Evolutionary conservation across 1,284 basidiomycete species (phyloP).

Genomic region (Porodaedalea pini): DNA sequence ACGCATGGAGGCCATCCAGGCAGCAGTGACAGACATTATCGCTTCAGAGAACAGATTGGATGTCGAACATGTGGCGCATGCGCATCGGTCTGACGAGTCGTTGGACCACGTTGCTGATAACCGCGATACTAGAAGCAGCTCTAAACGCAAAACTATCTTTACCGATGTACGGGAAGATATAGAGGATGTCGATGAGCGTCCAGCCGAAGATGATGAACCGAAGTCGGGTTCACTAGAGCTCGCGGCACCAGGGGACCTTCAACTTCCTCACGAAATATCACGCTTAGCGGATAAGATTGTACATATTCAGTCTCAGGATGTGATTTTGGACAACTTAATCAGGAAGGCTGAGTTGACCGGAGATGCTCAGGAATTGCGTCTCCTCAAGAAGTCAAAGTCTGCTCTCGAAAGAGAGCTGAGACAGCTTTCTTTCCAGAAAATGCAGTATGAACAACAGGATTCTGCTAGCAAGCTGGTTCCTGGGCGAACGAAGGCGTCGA

Average conservation of each 20-base stretch:
- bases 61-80: slow-evolving; percentile 18
- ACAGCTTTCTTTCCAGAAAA: slow-evolving; percentile 83
- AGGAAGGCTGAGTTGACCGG: slow-evolving; percentile 94
- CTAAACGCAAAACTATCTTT: slow-evolving; percentile 3
- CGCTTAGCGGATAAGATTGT: slow-evolving; percentile 72
- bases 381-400: slow-evolving; percentile 78
- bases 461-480: slow-evolving; percentile 79
- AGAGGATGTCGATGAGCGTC: slow-evolving; percentile 42
- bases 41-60: slow-evolving; percentile 64
- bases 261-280: slow-evolving; percentile 78
- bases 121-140: slow-evolving; percentile 17
- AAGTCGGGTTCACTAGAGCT: slow-evolving; percentile 59
- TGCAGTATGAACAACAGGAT: slow-evolving; percentile 89
- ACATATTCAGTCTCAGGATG: slow-evolving; percentile 76
- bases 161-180: slow-evolving; percentile 35
- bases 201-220: slow-evolving; percentile 42
- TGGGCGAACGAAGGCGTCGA: slow-evolving; percentile 72
- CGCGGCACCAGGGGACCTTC: slow-evolving; percentile 81
- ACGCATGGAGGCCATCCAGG: slow-evolving; percentile 91
- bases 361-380: slow-evolving; percentile 77
- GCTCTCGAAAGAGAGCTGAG: slow-evolving; percentile 81
- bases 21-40: slow-evolving; percentile 91
- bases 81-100: slow-evolving; percentile 15
- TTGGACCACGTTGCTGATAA: slow-evolving; percentile 2
- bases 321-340: slow-evolving; percentile 81